phyloP scores from a whole-genome alignment of 1,284 basidiomycete species.

The Tilletia horrida region DNA sequence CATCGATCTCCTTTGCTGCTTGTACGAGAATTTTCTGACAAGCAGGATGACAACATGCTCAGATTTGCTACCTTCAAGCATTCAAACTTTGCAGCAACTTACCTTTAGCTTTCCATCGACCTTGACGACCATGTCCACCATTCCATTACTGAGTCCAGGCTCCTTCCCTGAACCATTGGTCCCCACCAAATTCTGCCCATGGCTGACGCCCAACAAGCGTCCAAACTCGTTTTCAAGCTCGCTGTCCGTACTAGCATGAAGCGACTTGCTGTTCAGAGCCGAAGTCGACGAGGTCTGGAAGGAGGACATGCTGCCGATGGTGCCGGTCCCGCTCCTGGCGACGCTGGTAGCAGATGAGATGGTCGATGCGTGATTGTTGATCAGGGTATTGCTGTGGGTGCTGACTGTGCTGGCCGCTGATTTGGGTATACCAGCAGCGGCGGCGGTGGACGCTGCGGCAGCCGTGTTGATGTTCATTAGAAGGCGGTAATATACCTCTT shows the following conservation, averaged over 20 bases:
- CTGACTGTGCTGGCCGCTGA: not conserved
- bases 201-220: not conserved
- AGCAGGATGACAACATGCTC: not conserved
- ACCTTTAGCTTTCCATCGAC: constrained; percentile 42
- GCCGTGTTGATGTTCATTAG: constrained; percentile 17
- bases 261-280: not conserved
- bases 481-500: constrained; percentile 43
- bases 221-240: constrained; percentile 10
- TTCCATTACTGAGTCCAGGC: constrained; percentile 22
- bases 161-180: not conserved
- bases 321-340: not conserved
- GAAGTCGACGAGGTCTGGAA: not conserved
- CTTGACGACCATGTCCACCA: constrained; percentile 37
- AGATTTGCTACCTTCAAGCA: not conserved
- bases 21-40: constrained; percentile 29
- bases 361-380: not conserved
- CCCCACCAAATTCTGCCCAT: not conserved
- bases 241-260: not conserved
- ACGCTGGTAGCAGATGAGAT: not conserved
- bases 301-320: not conserved
- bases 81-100: not conserved
- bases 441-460: not conserved
- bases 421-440: not conserved
- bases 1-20: constrained; percentile 41
- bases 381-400: not conserved